These are phyloP conservation scores for Elongisporangium senticosum DNA, from an alignment of 352 stramenopile species.

Conservation along the genomic window DNA sequence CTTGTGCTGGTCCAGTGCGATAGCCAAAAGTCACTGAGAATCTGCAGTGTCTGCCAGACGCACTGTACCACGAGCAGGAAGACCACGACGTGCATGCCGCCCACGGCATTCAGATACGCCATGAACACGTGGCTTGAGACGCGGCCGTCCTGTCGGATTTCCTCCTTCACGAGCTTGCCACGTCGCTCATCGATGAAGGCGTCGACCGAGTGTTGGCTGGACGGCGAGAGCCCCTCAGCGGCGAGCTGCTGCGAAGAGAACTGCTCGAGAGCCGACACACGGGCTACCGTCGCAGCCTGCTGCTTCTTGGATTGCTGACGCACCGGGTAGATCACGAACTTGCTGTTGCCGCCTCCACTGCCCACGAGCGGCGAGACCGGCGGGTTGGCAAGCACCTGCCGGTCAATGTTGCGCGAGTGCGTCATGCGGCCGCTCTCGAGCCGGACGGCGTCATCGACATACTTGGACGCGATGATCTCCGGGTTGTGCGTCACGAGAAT, in stretches of 20 bases:
- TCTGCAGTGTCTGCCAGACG: conserved; percentile 78
- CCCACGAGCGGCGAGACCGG: conserved; percentile 33
- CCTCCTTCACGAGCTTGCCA: conserved; percentile 23
- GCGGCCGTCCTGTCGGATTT: conserved; percentile 21
- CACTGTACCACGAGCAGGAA: conserved; percentile 60
- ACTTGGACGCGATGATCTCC: conserved; percentile 59
- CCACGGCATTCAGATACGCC: conserved; percentile 42
- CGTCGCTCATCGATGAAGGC: conserved; percentile 27
- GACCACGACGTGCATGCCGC: conserved; percentile 36
- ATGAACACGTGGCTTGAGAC: conserved; percentile 31
- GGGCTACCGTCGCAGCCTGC: neutral
- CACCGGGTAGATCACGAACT: conserved; percentile 2
- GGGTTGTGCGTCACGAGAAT: conserved; percentile 65
- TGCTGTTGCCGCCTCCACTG: neutral
- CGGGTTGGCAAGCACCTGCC: conserved; percentile 19
- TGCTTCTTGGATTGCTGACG: conserved; percentile 5
- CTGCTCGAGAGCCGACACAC: conserved; percentile 14
- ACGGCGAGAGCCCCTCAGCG: conserved; percentile 27
- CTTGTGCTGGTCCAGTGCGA: conserved; percentile 79
- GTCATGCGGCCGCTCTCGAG: conserved; percentile 43
- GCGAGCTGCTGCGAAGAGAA: conserved; percentile 19
- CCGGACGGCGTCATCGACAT: conserved; percentile 49
- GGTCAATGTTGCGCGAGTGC: conserved; percentile 38
- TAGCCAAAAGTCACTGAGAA: conserved; percentile 89
- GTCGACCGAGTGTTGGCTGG: conserved; percentile 23